phyloP scores from a whole-genome alignment of 441 rosid genomes.

The Daphne laureola region DNA sequence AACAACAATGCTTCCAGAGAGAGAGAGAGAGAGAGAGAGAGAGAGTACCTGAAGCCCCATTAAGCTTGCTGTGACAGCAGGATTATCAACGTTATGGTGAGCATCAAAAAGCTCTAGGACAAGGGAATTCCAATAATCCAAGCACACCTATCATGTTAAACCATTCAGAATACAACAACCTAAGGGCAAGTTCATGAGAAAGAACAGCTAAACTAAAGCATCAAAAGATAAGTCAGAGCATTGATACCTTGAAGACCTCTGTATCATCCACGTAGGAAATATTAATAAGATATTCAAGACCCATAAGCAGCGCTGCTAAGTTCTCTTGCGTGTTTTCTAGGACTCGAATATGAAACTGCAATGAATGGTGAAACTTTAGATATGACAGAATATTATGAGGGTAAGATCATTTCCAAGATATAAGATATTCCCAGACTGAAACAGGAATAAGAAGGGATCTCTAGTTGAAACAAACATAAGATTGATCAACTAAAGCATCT shows the following conservation, averaged over 20 bases:
- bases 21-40: not conserved
- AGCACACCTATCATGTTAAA: conserved; percentile 69
- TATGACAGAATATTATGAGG: too few species aligned
- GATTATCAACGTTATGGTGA: conserved; percentile 80
- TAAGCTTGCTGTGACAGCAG: conserved; percentile 66
- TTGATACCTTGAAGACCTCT: conserved; percentile 90
- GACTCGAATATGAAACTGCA: conserved; percentile 86
- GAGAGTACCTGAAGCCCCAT: conserved; percentile 81
- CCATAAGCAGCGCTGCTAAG: conserved; percentile 55
- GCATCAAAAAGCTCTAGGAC: conserved; percentile 92
- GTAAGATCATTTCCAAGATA: too few species aligned
- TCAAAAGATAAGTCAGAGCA: not conserved
- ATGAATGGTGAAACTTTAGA: not conserved
- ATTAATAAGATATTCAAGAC: conserved; percentile 88
- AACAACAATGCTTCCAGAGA: too few species aligned
- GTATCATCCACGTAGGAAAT: conserved; percentile 99
- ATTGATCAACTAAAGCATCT: too few species aligned
- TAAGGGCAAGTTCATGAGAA: too few species aligned
- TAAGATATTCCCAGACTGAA: too few species aligned
- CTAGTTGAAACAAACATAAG: too few species aligned
- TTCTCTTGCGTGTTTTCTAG: conserved; percentile 74
- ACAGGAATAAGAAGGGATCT: too few species aligned
- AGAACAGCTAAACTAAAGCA: not conserved
- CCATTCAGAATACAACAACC: conserved; percentile 8
- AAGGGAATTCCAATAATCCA: conserved; percentile 96